Percentiles rank a stretch among this genome's conserved stretches.
Evolutionary conservation across 2,329 filamentous ascomycete genomes (phyloP).

Genomic region (Scedosporium apiospermum): DNA sequence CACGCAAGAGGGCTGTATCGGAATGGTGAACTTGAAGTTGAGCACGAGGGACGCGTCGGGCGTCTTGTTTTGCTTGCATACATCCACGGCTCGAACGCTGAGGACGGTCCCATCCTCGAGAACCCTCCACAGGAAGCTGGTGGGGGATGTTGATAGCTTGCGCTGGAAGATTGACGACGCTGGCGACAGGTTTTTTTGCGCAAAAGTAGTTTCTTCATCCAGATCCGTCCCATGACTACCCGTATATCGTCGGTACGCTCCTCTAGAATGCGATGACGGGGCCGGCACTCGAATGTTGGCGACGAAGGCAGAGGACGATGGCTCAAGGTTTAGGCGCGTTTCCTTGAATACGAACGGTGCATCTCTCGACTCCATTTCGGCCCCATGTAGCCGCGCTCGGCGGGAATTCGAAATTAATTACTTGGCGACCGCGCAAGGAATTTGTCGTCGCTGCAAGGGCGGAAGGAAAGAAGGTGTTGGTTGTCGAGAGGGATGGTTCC

Average conservation of each 20-base stretch:
- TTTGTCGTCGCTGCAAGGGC: neutral
- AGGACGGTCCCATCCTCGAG: slow-evolving; percentile 70
- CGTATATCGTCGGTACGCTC: slow-evolving; percentile 23
- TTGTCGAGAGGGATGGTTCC: neutral
- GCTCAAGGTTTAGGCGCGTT: slow-evolving; percentile 75
- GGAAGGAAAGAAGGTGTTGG: neutral
- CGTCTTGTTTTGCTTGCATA: slow-evolving; percentile 55
- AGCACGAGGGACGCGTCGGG: slow-evolving; percentile 66
- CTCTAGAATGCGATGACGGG: slow-evolving; percentile 25
- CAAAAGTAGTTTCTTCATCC: slow-evolving; percentile 67
- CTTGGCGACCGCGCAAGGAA: neutral
- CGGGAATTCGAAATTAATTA: neutral
- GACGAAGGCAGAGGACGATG: slow-evolving; percentile 56
- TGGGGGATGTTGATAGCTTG: slow-evolving; percentile 62
- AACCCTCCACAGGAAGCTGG: slow-evolving; percentile 85
- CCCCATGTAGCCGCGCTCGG: slow-evolving; percentile 37
- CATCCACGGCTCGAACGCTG: slow-evolving; percentile 74
- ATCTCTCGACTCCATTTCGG: slow-evolving; percentile 56
- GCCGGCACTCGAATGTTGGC: slow-evolving; percentile 61
- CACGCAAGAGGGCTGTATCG: slow-evolving; percentile 68
- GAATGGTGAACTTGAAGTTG: slow-evolving; percentile 64
- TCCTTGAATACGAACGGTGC: slow-evolving; percentile 71
- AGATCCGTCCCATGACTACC: slow-evolving; percentile 18
- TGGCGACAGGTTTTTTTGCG: slow-evolving; percentile 61
- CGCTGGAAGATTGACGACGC: slow-evolving; percentile 81